phyloP scores from a whole-genome alignment of 768 basidiomycete genomes.

The Kwoniella sp. region DNA sequence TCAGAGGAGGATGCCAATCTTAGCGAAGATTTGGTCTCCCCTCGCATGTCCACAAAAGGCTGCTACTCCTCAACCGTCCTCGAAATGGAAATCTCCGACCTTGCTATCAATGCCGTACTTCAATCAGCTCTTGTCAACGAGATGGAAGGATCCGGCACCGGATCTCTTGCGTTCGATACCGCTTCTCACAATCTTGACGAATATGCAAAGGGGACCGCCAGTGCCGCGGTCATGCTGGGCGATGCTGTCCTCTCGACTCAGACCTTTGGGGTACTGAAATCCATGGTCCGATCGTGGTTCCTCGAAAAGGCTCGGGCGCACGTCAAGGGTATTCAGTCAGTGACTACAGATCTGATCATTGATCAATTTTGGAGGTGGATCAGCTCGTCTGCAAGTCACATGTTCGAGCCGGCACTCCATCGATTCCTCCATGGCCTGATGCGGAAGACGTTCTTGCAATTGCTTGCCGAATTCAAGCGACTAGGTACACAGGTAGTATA shows the following conservation, averaged over 20 bases:
- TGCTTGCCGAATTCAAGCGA: slow-evolving; percentile 93
- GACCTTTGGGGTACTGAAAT: slow-evolving; percentile 79
- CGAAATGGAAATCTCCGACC: slow-evolving; percentile 82
- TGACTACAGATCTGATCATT: slow-evolving; percentile 61
- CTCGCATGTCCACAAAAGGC: slow-evolving; percentile 81
- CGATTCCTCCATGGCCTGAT: slow-evolving; percentile 92
- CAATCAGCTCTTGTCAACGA: slow-evolving; percentile 96
- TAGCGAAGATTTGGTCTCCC: slow-evolving; percentile 74
- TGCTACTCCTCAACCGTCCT: slow-evolving; percentile 91
- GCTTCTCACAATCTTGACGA: slow-evolving; percentile 87
- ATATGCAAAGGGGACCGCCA: slow-evolving; percentile 70
- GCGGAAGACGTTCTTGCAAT: slow-evolving; percentile 96
- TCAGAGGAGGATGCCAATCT: slow-evolving; percentile 81
- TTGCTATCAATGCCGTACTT: slow-evolving; percentile 89
- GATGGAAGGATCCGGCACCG: slow-evolving; percentile 85
- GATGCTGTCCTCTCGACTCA: slow-evolving; percentile 85
- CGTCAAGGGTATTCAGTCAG: slow-evolving; percentile 65
- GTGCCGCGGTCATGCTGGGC: slow-evolving; percentile 76
- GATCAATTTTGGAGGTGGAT: slow-evolving; percentile 99
- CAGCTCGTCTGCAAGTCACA: slow-evolving; percentile 75
- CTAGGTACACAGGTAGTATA: slow-evolving; percentile 91
- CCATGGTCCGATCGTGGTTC: slow-evolving; percentile 88
- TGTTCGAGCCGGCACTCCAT: slow-evolving; percentile 91
- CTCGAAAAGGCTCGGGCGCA: slow-evolving; percentile 73
- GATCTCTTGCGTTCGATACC: slow-evolving; percentile 90